Percentiles rank a stretch among this genome's conserved stretches.
Evolutionary conservation across 2,329 filamentous ascomycete species (phyloP).

Genomic region (Phaeosphaeriaceae sp.): DNA sequence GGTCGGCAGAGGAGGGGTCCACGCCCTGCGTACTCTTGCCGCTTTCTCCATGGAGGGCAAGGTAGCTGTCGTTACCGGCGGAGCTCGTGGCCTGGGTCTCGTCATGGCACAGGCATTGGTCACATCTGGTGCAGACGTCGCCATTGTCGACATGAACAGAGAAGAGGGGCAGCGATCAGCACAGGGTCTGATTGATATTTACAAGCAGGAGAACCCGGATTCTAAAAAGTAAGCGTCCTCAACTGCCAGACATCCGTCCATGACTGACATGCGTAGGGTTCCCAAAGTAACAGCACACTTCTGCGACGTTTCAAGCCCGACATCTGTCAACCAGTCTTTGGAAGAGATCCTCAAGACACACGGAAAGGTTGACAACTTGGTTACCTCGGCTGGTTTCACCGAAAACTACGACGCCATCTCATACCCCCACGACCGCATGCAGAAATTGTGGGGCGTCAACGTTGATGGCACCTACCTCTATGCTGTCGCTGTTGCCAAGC

Average conservation of each 20-base stretch:
- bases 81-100: slow-evolving; percentile 84
- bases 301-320: slow-evolving; percentile 81
- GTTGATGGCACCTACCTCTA: slow-evolving; percentile 93
- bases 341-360: slow-evolving; percentile 73
- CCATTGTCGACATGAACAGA: slow-evolving; percentile 93
- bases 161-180: slow-evolving; percentile 85
- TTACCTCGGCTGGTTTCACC: slow-evolving; percentile 95
- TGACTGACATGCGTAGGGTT: slow-evolving; percentile 54
- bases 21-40: slow-evolving; percentile 84
- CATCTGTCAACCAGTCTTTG: slow-evolving; percentile 78
- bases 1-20: slow-evolving; percentile 77
- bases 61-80: slow-evolving; percentile 86
- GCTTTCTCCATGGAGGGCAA: slow-evolving; percentile 86
- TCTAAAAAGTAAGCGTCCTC: slow-evolving; percentile 63
- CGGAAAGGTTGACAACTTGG: slow-evolving; percentile 86
- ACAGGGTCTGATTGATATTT: slow-evolving; percentile 73
- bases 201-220: slow-evolving; percentile 80
- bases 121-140: slow-evolving; percentile 84
- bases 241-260: slow-evolving; percentile 2
- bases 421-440: slow-evolving; percentile 89
- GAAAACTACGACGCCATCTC: slow-evolving; percentile 93
- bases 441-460: slow-evolving; percentile 94
- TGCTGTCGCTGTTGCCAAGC: slow-evolving; percentile 81
- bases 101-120: slow-evolving; percentile 94
- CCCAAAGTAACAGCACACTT: slow-evolving; percentile 91